Conservation (phyloP, 768 basidiomycete species). For the Phylloporus arenicola region DNA sequence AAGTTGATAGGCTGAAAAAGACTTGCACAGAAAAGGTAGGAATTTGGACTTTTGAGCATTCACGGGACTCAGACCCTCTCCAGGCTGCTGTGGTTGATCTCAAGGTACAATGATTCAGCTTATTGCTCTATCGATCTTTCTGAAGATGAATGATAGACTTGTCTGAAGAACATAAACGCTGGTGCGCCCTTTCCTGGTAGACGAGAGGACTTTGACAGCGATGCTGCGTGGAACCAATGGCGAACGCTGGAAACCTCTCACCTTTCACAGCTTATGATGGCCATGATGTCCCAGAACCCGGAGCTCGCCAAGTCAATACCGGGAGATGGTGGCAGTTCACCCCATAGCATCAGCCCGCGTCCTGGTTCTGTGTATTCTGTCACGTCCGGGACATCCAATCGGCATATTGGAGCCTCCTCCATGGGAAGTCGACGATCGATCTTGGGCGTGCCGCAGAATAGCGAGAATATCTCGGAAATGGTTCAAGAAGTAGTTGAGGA, state of each 20-base stretch:
- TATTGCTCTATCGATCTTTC: background rate
- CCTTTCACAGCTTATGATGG: slow-evolving; percentile 82
- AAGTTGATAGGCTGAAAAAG: slow-evolving; percentile 61
- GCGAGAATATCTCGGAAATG: slow-evolving; percentile 30
- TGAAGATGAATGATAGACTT: slow-evolving; percentile 43
- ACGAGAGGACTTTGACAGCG: slow-evolving; percentile 79
- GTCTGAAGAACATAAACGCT: slow-evolving; percentile 86
- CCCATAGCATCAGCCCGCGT: slow-evolving; percentile 34
- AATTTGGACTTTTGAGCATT: background rate
- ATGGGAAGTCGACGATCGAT: slow-evolving; percentile 66
- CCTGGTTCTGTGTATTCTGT: slow-evolving; percentile 55
- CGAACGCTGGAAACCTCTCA: slow-evolving; percentile 73
- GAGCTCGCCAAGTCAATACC: slow-evolving; percentile 77
- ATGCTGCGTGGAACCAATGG: slow-evolving; percentile 83
- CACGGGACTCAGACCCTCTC: slow-evolving; percentile 3
- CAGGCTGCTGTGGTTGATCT: slow-evolving; percentile 83
- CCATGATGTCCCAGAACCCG: slow-evolving; percentile 82
- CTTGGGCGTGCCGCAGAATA: slow-evolving; percentile 29
- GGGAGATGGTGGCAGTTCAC: slow-evolving; percentile 34
- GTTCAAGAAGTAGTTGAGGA: slow-evolving; percentile 41
- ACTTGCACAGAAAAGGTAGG: slow-evolving; percentile 72
- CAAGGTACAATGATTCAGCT: slow-evolving; percentile 48
- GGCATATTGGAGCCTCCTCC: slow-evolving; percentile 55
- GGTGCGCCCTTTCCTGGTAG: slow-evolving; percentile 79
- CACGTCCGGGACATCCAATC: slow-evolving; percentile 34